phyloP scores from a whole-genome alignment of 208 protist genomes.

The Crithidia thermophila region DNA sequence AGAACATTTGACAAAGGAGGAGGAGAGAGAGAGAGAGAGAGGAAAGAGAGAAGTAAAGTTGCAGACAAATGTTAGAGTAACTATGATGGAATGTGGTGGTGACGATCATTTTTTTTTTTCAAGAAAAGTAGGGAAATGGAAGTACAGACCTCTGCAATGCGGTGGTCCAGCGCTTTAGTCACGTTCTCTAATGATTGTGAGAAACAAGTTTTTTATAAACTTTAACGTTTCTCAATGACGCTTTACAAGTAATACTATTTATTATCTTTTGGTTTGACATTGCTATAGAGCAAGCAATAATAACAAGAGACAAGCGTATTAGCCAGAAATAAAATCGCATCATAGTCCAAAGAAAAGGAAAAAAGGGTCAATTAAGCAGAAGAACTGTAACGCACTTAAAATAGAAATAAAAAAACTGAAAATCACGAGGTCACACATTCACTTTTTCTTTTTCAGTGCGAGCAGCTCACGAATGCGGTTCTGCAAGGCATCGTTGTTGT shows the following conservation, averaged over 20 bases:
- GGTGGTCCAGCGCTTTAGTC: no score
- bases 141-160: no score
- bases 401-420: background rate
- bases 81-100: background rate
- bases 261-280: no score
- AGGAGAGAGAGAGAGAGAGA: constrained; percentile 15
- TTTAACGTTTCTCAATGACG: no score
- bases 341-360: background rate
- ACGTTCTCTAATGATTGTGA: no score
- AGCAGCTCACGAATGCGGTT: constrained; percentile 43
- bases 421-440: background rate
- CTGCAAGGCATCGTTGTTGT: constrained; percentile 35
- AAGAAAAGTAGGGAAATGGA: no score
- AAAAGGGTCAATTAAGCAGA: background rate
- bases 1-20: constrained; percentile 6
- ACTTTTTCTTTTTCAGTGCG: constrained; percentile 31
- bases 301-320: background rate
- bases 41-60: background rate
- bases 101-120: background rate
- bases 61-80: background rate
- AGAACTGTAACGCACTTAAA: no score
- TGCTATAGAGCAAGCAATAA: background rate
- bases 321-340: constrained; percentile 1
- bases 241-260: no score
- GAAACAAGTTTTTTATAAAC: no score